A percentile compares a stretch with the other conserved stretches of the same genome.
These are phyloP conservation scores for Plasmodium cynomolgi DNA, from an alignment of 169 alveolate species.

Conservation along the genomic window DNA sequence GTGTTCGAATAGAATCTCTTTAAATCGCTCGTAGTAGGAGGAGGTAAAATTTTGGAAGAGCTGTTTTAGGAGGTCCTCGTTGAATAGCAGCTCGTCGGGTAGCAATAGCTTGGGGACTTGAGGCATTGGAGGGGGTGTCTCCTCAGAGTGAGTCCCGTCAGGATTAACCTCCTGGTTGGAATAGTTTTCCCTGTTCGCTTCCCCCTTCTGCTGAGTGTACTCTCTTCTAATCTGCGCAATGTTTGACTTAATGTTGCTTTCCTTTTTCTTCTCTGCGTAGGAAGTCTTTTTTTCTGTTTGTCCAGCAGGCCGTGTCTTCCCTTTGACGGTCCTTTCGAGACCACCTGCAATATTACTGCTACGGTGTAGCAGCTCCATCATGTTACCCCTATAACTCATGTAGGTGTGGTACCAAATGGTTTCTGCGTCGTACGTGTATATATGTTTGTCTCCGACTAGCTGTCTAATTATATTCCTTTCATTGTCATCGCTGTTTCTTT, in stretches of 20 bases:
- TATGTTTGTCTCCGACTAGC: background rate
- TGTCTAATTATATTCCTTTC: slow-evolving; percentile 26
- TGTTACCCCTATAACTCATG: slow-evolving; percentile 23
- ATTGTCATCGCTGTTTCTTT: background rate
- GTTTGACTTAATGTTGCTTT: background rate
- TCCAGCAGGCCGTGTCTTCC: background rate
- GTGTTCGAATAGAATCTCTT: background rate
- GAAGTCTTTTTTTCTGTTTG: background rate
- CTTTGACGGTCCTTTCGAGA: slow-evolving; percentile 2
- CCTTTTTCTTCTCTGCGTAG: background rate
- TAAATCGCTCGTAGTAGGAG: slow-evolving; percentile 12
- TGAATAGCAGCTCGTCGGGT: background rate
- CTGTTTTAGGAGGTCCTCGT: background rate
- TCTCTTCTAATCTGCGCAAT: slow-evolving; percentile 8
- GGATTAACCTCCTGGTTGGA: background rate
- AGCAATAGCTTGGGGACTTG: background rate
- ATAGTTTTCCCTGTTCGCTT: background rate
- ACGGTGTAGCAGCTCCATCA: background rate
- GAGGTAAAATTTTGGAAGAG: background rate
- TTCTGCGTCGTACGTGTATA: background rate
- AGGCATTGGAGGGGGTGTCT: background rate
- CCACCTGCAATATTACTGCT: background rate
- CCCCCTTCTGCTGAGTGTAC: background rate
- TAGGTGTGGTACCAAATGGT: background rate
- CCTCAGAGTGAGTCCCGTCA: background rate